These are phyloP conservation scores for Gossypium turneri DNA, from an alignment of 345 rosid genomes.

Conservation along the genomic window DNA sequence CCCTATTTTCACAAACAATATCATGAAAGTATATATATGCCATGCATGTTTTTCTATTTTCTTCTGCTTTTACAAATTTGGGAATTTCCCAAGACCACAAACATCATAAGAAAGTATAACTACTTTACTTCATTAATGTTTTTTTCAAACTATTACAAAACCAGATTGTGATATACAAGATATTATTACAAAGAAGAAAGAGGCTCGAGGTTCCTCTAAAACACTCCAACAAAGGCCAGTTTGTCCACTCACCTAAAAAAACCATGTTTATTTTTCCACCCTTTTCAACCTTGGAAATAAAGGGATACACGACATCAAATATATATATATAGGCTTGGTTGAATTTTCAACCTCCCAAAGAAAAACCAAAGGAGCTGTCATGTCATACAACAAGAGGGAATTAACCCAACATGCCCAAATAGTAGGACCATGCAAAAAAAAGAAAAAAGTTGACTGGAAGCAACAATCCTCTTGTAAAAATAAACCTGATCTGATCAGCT, in stretches of 20 bases:
- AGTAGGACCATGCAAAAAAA: neutral
- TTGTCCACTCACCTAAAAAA: slow-evolving; percentile 1
- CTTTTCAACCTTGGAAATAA: no score
- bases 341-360: no score
- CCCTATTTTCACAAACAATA: no score
- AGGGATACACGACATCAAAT: no score
- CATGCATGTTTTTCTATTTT: no score
- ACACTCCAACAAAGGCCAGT: neutral
- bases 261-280: neutral
- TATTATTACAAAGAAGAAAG: neutral
- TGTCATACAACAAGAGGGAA: neutral
- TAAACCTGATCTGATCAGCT: neutral
- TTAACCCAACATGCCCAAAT: neutral
- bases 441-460: neutral
- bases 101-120: neutral
- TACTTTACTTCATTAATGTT: neutral
- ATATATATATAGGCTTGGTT: no score
- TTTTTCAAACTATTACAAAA: neutral
- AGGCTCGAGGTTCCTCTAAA: neutral
- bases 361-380: no score
- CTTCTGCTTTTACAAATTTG: neutral
- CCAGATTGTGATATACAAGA: neutral
- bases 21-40: no score
- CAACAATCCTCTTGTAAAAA: neutral
- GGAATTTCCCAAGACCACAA: neutral